Base-by-base conservation (phyloP, 371 early-diverging fungal genomes). In the Thermomucor indicae-seudaticae region DNA sequence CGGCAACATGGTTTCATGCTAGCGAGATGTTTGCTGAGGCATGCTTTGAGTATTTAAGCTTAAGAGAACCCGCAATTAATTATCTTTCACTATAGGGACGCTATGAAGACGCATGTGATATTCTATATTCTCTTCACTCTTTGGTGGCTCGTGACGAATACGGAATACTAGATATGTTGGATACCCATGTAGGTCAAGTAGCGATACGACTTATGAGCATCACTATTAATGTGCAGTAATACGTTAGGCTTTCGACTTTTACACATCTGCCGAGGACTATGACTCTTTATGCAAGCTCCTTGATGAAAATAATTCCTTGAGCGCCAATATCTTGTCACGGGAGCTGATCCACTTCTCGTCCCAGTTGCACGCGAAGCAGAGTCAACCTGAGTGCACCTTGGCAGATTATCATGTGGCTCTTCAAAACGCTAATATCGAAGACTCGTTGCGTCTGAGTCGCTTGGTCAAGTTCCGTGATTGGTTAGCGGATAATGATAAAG, bases 211-310 rank as follows among this genome's bases (percentile, higher is more conserved):
- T 31, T 1, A 1, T n/a, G 1, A 32, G 4, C 16, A 32, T 25
- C 12, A 28, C 29, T 10, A 31, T 17, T 29, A 39, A n/a, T 46
- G 12, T 16, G 24, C 31, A 27, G 25, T 4, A 28, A 14, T 22
- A 24, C 25, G 23, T 12, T 17, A 51, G 50, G 65, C 55, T 1
- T 32, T 65, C 3, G 53, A 67, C 23, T 71, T 60, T 34, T 69
- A 63, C 23, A 55, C 65, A 0, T 61, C 58, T 16, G 23, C 67
- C 22, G 64, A 69, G 49, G 70, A 71, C 29, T 71, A 71, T 23
- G 53, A 55, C 2, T 23, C 60, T 3, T 39, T 70, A 0, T 49
- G 55, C 27, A 25, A 31, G 0, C 8, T 58, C 14, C 28, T 55
- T 16, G 43, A 55, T 7, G 37, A 47, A 4, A 51, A 50, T 2